Evolutionary conservation across 169 alveolate species (phyloP).

Genomic region (Cryptosporidium muris): DNA sequence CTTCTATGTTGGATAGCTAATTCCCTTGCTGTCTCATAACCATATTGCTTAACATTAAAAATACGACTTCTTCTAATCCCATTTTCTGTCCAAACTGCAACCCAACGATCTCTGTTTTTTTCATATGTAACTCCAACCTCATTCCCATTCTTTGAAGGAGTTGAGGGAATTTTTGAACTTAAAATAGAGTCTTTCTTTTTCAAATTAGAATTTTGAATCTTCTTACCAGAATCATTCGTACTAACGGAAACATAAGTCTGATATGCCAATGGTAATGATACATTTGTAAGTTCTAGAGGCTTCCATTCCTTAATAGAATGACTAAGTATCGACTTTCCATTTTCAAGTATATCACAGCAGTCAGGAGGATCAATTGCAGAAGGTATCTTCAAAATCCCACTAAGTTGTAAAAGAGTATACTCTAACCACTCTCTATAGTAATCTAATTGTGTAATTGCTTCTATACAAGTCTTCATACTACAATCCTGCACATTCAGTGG

Average conservation of each 20-base stretch:
- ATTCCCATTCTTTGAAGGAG: conserved; percentile 42
- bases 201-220: not conserved
- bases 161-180: not conserved
- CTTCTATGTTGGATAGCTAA: conserved; percentile 66
- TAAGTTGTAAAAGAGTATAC: conserved; percentile 12
- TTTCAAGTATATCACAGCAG: no score
- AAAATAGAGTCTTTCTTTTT: conserved; percentile 3
- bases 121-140: conserved; percentile 69
- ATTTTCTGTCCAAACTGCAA: conserved; percentile 71
- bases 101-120: conserved; percentile 71
- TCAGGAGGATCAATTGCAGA: not conserved
- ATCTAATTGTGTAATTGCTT: conserved; percentile 57
- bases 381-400: conserved; percentile 14
- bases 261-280: conserved; percentile 53
- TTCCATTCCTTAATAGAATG: conserved; percentile 36
- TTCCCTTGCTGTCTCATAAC: conserved; percentile 70
- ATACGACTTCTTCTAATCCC: conserved; percentile 69
- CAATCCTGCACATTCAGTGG: conserved; percentile 54
- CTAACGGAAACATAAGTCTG: conserved; percentile 48
- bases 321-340: not conserved
- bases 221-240: not conserved
- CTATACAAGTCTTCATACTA: conserved; percentile 30
- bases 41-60: conserved; percentile 68
- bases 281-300: conserved; percentile 6
- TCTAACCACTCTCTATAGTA: conserved; percentile 71